Conservation (phyloP, 2,329 filamentous ascomycete species). For the Sporothrix phasma region DNA sequence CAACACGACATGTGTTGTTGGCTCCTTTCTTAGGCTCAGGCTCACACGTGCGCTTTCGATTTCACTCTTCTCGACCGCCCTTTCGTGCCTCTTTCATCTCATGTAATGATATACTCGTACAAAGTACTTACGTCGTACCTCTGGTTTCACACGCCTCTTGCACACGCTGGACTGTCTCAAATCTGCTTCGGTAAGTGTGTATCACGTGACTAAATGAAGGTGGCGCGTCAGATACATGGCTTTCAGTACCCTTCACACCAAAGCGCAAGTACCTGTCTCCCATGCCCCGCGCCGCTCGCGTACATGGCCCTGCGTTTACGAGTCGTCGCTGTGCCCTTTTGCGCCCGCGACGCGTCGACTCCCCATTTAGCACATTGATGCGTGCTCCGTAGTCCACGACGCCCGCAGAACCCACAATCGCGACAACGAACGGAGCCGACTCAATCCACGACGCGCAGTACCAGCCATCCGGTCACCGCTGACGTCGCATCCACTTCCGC, state of each 20-base stretch:
- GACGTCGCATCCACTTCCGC: neutral
- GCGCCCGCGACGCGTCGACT: conserved; percentile 19
- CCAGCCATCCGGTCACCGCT: neutral
- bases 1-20: neutral
- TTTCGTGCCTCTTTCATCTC: neutral
- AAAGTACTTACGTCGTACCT: no score
- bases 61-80: neutral
- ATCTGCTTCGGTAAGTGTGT: no score
- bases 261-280: neutral
- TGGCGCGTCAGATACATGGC: neutral
- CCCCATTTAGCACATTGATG: conserved; percentile 14
- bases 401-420: conserved; percentile 12
- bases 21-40: neutral
- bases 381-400: neutral
- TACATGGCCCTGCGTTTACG: conserved; percentile 15
- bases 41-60: neutral
- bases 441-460: conserved; percentile 3
- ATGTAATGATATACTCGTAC: no score
- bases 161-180: no score
- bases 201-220: neutral
- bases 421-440: conserved; percentile 12
- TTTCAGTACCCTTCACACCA: neutral
- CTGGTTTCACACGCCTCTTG: neutral
- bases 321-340: conserved; percentile 12
- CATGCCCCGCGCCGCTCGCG: conserved; percentile 14